A percentile compares a stretch with the other conserved stretches of the same genome.
Conservation (phyloP, 768 basidiomycete genomes). For the Lactarius hengduanensis region DNA sequence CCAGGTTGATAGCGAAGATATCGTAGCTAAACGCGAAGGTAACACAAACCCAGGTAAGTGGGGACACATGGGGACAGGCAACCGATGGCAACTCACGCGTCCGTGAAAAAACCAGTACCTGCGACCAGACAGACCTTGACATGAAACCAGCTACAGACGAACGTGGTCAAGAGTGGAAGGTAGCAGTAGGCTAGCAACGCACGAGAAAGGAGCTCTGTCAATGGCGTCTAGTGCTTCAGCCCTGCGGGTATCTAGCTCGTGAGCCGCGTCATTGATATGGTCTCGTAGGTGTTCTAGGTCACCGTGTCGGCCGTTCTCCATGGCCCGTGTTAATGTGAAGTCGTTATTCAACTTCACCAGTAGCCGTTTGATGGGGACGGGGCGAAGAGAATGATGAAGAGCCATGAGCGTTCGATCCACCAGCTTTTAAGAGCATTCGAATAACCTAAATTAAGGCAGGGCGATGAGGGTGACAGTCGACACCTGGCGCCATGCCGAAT, state of each 20-base stretch:
- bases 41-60: neutral
- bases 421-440: neutral
- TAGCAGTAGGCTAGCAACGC: conserved; percentile 31
- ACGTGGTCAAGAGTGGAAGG: neutral
- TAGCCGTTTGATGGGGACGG: neutral
- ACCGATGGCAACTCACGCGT: conserved; percentile 48
- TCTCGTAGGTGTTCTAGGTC: neutral
- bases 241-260: conserved; percentile 62
- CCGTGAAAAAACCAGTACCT: conserved; percentile 91
- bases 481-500: too few species aligned
- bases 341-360: neutral
- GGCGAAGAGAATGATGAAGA: neutral
- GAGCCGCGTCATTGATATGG: neutral
- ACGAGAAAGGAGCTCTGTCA: conserved; percentile 85
- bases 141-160: conserved; percentile 44
- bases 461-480: too few species aligned
- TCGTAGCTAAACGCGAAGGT: conserved; percentile 50
- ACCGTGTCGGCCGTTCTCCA: neutral
- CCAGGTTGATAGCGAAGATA: conserved; percentile 88
- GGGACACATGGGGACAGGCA: neutral
- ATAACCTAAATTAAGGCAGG: too few species aligned
- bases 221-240: conserved; percentile 80
- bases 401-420: neutral
- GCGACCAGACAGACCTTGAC: conserved; percentile 47
- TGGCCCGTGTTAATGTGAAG: neutral